Conservation (phyloP, 192 early-diverging fungal species). For the Dimargaris cristalligena region DNA sequence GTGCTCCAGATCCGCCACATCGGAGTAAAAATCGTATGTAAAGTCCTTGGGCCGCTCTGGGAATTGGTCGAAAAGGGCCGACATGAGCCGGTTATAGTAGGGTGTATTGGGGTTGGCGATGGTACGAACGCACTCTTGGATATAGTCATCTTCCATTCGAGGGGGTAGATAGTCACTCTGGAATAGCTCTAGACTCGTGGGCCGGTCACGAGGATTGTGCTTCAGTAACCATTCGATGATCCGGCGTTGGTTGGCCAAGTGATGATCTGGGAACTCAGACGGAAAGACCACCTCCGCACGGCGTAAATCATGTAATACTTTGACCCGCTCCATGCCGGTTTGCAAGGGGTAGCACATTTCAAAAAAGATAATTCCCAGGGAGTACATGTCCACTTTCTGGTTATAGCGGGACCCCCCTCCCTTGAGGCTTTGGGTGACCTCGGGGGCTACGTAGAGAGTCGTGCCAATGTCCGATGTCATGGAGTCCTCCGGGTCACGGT, state of each 20-base stretch:
- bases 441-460: conserved; percentile 74
- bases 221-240: conserved; percentile 57
- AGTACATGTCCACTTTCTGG: conserved; percentile 85
- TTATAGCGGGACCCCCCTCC: conserved; percentile 34
- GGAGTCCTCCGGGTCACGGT: conserved; percentile 30
- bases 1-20: conserved; percentile 29
- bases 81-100: conserved; percentile 67
- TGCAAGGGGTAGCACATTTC: conserved; percentile 80
- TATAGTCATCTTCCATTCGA: conserved; percentile 73
- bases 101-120: conserved; percentile 79
- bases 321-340: conserved; percentile 82
- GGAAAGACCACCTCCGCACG: conserved; percentile 24
- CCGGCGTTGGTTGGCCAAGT: conserved; percentile 42
- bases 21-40: conserved; percentile 59
- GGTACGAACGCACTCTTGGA: conserved; percentile 74
- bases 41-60: conserved; percentile 75
- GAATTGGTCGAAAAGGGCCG: conserved; percentile 57
- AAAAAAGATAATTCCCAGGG: conserved; percentile 89
- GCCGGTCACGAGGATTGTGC: conserved; percentile 60
- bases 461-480: conserved; percentile 79
- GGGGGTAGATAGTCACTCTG: conserved; percentile 67
- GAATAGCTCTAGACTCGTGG: conserved; percentile 65
- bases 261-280: conserved; percentile 40
- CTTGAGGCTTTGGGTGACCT: conserved; percentile 22
- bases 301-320: conserved; percentile 44